Evolutionary conservation across 148 eudicot species (phyloP), one percentile per base, ranked within the genome.

Genomic region (Heliosperma pusillum): DNA sequence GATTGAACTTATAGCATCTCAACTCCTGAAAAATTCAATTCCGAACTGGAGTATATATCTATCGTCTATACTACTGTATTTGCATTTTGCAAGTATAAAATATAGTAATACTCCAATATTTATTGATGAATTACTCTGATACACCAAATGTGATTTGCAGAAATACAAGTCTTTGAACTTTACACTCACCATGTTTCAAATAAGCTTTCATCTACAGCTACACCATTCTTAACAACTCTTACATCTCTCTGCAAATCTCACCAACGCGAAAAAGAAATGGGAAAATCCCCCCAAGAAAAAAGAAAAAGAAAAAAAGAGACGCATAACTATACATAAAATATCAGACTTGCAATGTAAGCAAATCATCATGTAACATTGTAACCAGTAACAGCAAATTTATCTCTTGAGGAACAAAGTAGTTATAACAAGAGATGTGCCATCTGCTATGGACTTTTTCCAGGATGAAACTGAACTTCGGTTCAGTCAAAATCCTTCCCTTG

Each of bases 351-450:
- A 52, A 15, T 53, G 26, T 8, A 36, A 53, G 59, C 82, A 76
- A 80, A 69, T 80, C 79, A 47, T 71, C 73, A 71, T 66, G 70
- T 56, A 26, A 21, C 65, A 30, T n/a, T n/a, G n/a, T n/a, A n/a
- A n/a, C n/a, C n/a, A n/a, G 25, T 19, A 42, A 72, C 67, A 36
- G 64, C 61, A 65, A n/a, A n/a, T n/a, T 26, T 78, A 55, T 50
- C 75, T 63, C 66, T 63, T 78, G 21, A 19, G 72, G 73, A 78
- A 40, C 73, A 58, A 11, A 73, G 53, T n/a, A 33, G 17, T 56
- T 11, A 36, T 66, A 45, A 47, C 17, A 47, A 33, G 40, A 33
- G 40, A 33, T 33, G 40, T 33, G 40, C 40, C 40, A 33, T 33
- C 40, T 33, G 40, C 40, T 33, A 33, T 33, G 40, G 40, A 33